phyloP scores from a whole-genome alignment of 306 rosid species.

The Corylus avellana region DNA sequence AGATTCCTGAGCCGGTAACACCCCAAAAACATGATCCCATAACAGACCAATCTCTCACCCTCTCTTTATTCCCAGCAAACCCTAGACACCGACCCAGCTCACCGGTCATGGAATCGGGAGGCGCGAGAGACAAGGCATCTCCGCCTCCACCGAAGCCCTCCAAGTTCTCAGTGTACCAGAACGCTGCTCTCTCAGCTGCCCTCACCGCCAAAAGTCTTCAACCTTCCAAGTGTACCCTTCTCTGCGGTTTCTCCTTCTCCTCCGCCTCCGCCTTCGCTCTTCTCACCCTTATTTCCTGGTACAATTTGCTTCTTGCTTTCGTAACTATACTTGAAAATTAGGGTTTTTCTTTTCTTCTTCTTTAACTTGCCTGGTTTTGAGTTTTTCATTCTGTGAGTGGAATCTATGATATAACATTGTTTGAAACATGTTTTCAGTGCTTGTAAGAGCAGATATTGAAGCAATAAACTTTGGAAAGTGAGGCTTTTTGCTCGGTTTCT shows the following conservation, averaged over 20 bases:
- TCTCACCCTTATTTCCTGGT: constrained; percentile 66
- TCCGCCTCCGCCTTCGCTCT: constrained; percentile 63
- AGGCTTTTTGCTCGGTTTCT: not conserved
- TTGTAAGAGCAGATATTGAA: not conserved
- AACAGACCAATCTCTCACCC: not conserved
- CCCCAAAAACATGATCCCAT: not conserved
- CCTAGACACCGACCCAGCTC: not conserved
- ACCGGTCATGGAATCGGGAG: constrained; percentile 39
- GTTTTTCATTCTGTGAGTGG: not conserved
- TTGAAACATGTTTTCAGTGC: not conserved
- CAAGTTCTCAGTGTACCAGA: constrained; percentile 76
- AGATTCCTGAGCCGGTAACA: not conserved
- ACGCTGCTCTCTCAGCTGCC: constrained; percentile 70
- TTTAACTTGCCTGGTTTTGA: not conserved
- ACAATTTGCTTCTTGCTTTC: not conserved
- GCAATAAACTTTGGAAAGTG: not conserved
- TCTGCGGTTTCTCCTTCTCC: constrained; percentile 60
- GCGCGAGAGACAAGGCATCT: constrained; percentile 35
- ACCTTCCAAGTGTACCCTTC: constrained; percentile 62
- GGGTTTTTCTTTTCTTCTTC: not conserved
- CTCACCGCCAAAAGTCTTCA: constrained; percentile 78
- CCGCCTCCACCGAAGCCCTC: constrained; percentile 51
- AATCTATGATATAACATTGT: not conserved
- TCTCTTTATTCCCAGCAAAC: not conserved
- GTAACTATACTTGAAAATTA: not conserved